Conservation (phyloP, 2,329 filamentous ascomycete species). For the Alternaria postmessia region DNA sequence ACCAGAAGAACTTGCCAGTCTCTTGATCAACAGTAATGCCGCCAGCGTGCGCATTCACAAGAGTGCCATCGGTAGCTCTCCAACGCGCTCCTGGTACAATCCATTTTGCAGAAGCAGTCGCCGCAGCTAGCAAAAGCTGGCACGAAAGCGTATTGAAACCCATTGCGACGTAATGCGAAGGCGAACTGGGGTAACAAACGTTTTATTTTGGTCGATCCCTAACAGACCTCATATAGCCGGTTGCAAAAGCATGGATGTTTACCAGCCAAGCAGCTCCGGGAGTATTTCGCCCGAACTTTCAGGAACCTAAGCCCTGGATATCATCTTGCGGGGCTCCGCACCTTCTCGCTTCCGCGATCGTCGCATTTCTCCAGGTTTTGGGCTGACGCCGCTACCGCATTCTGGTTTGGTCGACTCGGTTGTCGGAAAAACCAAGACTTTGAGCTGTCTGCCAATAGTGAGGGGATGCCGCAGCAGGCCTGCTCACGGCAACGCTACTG, state of each 20-base stretch:
- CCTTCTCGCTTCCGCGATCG: constrained; percentile 19
- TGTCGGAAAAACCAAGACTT: constrained; percentile 29
- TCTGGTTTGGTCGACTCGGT: constrained; percentile 4
- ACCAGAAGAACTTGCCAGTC: constrained; percentile 66
- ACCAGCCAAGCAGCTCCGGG: constrained; percentile 39
- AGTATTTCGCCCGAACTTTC: constrained; percentile 32
- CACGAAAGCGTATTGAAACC: constrained; percentile 28
- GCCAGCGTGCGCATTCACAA: constrained; percentile 70
- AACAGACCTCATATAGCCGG: constrained; percentile 31
- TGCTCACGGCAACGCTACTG: not conserved
- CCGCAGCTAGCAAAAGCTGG: constrained; percentile 34
- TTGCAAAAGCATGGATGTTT: constrained; percentile 16
- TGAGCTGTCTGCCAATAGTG: not conserved
- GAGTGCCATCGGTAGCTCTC: constrained; percentile 66
- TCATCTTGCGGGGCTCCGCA: constrained; percentile 36
- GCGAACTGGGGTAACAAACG: constrained; percentile 3
- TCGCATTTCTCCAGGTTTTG: constrained; percentile 33
- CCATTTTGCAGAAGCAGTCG: constrained; percentile 56
- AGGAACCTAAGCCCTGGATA: constrained; percentile 25
- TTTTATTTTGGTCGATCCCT: constrained; percentile 6
- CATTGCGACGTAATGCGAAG: constrained; percentile 18
- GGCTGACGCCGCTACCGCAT: constrained; percentile 19
- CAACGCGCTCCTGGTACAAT: constrained; percentile 70
- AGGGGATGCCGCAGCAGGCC: not conserved
- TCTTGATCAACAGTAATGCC: constrained; percentile 62